Base-by-base conservation (phyloP, 352 stramenopile genomes). In the Globisporangium alternatum region DNA sequence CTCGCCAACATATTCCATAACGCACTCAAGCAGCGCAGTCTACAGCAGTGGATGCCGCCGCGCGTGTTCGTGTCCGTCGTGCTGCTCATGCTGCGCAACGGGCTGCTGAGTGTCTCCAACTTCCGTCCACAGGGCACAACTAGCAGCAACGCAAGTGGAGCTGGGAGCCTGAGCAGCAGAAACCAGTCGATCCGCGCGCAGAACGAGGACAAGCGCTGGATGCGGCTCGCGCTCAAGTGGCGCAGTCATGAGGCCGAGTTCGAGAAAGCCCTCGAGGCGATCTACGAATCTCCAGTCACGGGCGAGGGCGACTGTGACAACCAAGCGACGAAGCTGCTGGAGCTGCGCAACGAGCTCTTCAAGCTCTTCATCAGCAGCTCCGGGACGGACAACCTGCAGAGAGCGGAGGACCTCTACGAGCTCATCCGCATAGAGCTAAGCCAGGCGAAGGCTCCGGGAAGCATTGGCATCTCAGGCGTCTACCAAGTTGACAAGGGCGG, bases 1-100 rank as follows among this genome's bases (percentile, higher is more conserved):
- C 69, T 91, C 19, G 56, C 57, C 25, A 89, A 88, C 59, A 76
- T 91, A 13, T 91, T 89, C 56, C 69, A 84, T 64, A 90, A 91
- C 44, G 76, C 79, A 31, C 66, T 91, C 21, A 75, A 75, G 25
- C 83, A 91, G 66, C 77, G 83, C 5, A 60, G 75, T 9, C 53
- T 90, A 19, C 72, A 81, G 43, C 37, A 74, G 6, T 64, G 75
- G 8, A 90, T 91, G 83, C 79, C 83, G 9, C 37, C 76, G 62
- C 81, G 79, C 1, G 78, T 88, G 43, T 91, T 91, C 49, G 77
- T 74, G 17, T 90, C 82, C 0, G 77, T 90, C 4, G 74, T 86
- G 61, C 63, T 91, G 49, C 60, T 88, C 55, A 65, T 91, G 21
- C 59, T 91, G 41, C 77, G 75, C 37, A 90, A 86, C 62, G 70